Conservation (phyloP, 352 stramenopile species). For the Globisporangium irregulare region DNA sequence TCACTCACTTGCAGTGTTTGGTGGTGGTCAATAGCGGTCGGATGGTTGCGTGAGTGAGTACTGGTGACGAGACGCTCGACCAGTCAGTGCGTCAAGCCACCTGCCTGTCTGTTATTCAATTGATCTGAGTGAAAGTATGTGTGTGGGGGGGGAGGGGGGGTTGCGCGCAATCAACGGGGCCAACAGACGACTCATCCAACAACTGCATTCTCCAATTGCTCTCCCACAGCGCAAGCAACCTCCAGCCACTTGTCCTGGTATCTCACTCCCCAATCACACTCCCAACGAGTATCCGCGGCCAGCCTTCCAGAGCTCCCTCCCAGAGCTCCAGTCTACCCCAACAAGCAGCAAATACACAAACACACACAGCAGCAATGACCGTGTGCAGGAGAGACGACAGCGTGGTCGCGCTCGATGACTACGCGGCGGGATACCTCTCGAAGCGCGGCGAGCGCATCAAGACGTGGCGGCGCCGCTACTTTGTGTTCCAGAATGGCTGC, state of each 20-base stretch:
- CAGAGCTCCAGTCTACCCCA: not conserved
- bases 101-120: not conserved
- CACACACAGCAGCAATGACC: constrained; percentile 1
- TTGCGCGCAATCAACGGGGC: not conserved
- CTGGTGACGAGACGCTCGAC: constrained; percentile 7
- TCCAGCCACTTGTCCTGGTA: not conserved
- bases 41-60: not conserved
- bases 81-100: constrained; percentile 1
- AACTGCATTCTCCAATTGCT: not conserved
- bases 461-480: constrained; percentile 78
- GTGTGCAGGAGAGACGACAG: constrained; percentile 20
- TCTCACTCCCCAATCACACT: constrained; percentile 9
- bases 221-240: not conserved
- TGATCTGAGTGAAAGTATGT: no score
- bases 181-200: not conserved
- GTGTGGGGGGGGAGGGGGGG: not conserved
- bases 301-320: not conserved
- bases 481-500: constrained; percentile 67
- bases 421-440: constrained; percentile 62
- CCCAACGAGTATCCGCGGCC: not conserved
- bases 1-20: not conserved
- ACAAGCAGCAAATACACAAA: not conserved
- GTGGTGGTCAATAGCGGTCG: not conserved
- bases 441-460: constrained; percentile 72
- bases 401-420: constrained; percentile 56